Evolutionary conservation across 202 grass and related monocot species (phyloP).

Genomic region (Setaria viridis): DNA sequence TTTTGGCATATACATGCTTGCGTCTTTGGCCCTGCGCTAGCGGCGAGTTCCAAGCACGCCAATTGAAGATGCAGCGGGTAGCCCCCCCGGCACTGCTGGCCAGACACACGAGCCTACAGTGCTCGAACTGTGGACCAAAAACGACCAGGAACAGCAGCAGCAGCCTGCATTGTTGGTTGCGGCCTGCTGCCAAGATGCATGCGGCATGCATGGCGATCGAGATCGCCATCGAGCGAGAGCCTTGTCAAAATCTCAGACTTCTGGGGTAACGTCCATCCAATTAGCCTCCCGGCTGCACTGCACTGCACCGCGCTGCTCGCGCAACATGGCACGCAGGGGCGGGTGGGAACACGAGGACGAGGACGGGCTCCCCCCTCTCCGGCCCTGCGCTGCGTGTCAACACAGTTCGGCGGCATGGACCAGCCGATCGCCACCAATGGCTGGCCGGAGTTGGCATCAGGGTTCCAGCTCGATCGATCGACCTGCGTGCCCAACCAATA

Average conservation of each 20-base stretch:
- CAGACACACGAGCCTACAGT: slow-evolving; percentile 6
- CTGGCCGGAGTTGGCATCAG: neutral
- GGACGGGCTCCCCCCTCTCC: neutral
- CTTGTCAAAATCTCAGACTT: slow-evolving; percentile 22
- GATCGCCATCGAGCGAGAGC: neutral
- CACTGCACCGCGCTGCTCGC: neutral
- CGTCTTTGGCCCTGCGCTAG: neutral
- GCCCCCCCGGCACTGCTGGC: neutral
- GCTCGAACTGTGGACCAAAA: slow-evolving; percentile 18
- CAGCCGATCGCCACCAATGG: neutral
- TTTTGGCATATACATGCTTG: neutral
- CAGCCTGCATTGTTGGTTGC: neutral
- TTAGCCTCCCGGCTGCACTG: neutral
- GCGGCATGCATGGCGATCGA: slow-evolving; percentile 11
- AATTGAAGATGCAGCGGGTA: neutral
- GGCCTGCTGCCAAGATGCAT: neutral
- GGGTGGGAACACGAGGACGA: neutral
- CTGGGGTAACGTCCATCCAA: slow-evolving; percentile 24
- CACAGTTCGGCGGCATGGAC: neutral
- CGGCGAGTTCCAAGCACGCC: neutral
- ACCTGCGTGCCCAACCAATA: neutral
- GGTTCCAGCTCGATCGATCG: neutral
- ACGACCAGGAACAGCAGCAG: neutral
- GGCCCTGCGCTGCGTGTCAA: too few relatives aligned
- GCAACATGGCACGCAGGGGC: neutral